These are phyloP conservation scores for Edaphochlamys debaryana DNA, from an alignment of 139 green algal species.

Conservation along the genomic window DNA sequence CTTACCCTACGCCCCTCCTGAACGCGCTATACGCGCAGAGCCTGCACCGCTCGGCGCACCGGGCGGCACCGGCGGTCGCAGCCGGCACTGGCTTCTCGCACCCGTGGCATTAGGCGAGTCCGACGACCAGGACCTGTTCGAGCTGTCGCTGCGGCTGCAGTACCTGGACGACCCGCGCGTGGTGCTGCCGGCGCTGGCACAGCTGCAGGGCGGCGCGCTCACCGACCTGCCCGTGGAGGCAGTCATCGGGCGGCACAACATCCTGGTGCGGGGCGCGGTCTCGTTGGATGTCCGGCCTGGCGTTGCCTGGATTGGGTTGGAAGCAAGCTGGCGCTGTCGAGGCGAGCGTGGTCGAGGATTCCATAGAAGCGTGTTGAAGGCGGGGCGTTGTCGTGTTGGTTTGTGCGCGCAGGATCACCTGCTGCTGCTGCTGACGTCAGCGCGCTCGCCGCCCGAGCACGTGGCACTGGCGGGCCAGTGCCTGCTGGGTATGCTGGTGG, in stretches of 20 bases:
- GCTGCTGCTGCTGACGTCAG: neutral
- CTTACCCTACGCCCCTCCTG: too few relatives aligned
- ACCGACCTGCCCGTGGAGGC: constrained; percentile 30
- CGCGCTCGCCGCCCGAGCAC: neutral
- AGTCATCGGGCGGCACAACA: neutral
- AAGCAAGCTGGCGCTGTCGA: too few relatives aligned
- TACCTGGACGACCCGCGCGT: constrained; percentile 51
- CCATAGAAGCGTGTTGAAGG: too few relatives aligned
- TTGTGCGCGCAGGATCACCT: constrained; percentile 19
- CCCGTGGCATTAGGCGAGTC: constrained; percentile 43
- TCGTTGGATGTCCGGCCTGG: too few relatives aligned
- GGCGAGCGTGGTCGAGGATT: too few relatives aligned
- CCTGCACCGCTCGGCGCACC: too few relatives aligned
- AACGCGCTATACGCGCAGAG: too few relatives aligned
- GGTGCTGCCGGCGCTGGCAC: constrained; percentile 44
- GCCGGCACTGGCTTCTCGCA: constrained; percentile 25
- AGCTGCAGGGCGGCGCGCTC: constrained; percentile 11
- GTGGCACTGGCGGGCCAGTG: neutral
- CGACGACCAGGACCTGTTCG: constrained; percentile 71
- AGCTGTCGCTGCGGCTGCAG: constrained; percentile 63
- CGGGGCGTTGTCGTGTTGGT: too few relatives aligned
- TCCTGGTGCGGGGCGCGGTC: constrained; percentile 26
- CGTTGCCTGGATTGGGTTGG: too few relatives aligned
- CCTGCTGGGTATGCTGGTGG: constrained; percentile 46
- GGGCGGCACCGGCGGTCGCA: neutral